These are phyloP conservation scores for Tetrapisispora arboricola DNA, from an alignment of 805 yeast genomes.

Conservation along the genomic window DNA sequence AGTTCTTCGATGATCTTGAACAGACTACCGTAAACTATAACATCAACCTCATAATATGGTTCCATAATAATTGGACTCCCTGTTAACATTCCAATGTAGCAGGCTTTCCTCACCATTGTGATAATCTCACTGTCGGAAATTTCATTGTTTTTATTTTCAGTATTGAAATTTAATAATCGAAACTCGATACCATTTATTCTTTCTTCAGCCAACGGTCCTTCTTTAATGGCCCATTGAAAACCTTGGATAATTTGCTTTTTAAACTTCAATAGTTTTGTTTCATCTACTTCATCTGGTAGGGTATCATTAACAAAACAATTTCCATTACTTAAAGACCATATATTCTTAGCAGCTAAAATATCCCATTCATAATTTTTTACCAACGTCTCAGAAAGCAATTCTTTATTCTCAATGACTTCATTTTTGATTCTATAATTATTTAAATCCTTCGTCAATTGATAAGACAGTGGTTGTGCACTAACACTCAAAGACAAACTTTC, in stretches of 20 bases:
- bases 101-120: constrained; percentile 75
- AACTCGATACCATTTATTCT: constrained; percentile 62
- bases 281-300: constrained; percentile 58
- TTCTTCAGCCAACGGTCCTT: constrained; percentile 92
- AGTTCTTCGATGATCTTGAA: constrained; percentile 40
- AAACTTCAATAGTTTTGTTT: constrained; percentile 33
- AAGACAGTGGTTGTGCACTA: constrained; percentile 64
- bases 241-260: constrained; percentile 61
- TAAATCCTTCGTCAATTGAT: constrained; percentile 33
- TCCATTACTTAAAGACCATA: constrained; percentile 72
- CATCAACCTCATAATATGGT: constrained; percentile 58
- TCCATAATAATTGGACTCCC: constrained; percentile 75
- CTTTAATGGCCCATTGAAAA: constrained; percentile 70
- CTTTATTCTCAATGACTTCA: constrained; percentile 33
- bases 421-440: constrained; percentile 32
- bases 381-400: constrained; percentile 44
- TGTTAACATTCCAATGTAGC: constrained; percentile 67
- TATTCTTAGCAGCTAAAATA: constrained; percentile 65
- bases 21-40: constrained; percentile 43
- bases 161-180: constrained; percentile 46
- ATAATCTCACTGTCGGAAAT: constrained; percentile 55
- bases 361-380: constrained; percentile 67
- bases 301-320: constrained; percentile 62
- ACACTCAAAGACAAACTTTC: constrained; percentile 49
- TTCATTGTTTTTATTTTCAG: constrained; percentile 38